These are phyloP conservation scores for Barnettozyma siamensis DNA, from an alignment of 805 yeast species.

Conservation along the genomic window DNA sequence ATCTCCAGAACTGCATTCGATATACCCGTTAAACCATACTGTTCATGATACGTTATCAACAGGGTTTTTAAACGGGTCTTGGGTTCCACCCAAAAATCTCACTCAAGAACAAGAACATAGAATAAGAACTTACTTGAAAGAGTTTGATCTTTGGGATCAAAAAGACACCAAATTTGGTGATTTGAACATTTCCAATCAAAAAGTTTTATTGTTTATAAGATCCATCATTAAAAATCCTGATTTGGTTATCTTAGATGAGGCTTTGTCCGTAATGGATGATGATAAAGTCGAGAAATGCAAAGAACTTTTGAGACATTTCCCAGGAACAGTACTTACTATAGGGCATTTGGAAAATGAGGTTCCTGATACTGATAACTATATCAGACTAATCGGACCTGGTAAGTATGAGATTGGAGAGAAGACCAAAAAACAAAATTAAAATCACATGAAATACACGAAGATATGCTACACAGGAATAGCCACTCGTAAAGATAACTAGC, in stretches of 20 bases:
- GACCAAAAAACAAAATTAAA: background rate
- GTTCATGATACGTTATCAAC: conserved; percentile 58
- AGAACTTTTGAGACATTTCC: conserved; percentile 43
- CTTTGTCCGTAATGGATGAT: conserved; percentile 84
- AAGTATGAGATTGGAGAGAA: conserved; percentile 27
- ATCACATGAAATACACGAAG: too few relatives aligned
- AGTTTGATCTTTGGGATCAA: conserved; percentile 37
- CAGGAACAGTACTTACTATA: conserved; percentile 69
- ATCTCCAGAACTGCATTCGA: conserved; percentile 88
- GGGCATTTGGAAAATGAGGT: conserved; percentile 80
- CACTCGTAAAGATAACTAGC: background rate
- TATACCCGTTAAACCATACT: conserved; percentile 59
- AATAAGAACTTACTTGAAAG: conserved; percentile 41
- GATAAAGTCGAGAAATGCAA: conserved; percentile 52
- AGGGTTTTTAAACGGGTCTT: conserved; percentile 69
- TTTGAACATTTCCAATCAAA: conserved; percentile 67
- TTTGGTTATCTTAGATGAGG: conserved; percentile 82
- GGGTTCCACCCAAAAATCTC: conserved; percentile 41
- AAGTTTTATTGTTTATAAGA: conserved; percentile 67
- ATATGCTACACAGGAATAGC: too few relatives aligned
- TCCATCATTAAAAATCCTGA: conserved; percentile 75
- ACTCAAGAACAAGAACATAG: conserved; percentile 30
- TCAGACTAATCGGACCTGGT: conserved; percentile 31
- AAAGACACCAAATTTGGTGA: conserved; percentile 43
- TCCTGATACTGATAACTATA: conserved; percentile 55